phyloP scores from a whole-genome alignment of 2,329 filamentous ascomycete genomes.

The Hyphodiscus sp. region DNA sequence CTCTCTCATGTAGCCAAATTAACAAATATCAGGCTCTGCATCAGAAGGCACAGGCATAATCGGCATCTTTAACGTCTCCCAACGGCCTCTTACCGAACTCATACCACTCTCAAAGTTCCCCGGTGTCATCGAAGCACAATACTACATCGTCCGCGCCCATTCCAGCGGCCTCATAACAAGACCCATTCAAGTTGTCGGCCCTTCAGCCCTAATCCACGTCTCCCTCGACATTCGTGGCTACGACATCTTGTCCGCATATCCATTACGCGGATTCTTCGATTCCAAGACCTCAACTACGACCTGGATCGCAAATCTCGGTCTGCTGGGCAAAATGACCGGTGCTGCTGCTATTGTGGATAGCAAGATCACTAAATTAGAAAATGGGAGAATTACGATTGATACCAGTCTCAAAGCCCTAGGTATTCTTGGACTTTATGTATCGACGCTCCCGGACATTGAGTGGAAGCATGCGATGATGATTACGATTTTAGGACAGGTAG shows the following conservation, averaged over 20 bases:
- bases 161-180: constrained; percentile 54
- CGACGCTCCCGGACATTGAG: constrained; percentile 53
- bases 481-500: constrained; percentile 62
- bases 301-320: constrained; percentile 63
- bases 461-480: constrained; percentile 65
- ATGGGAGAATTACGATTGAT: constrained; percentile 57
- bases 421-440: constrained; percentile 69
- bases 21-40: constrained; percentile 35
- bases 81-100: constrained; percentile 57
- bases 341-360: constrained; percentile 66
- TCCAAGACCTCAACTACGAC: constrained; percentile 34
- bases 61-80: constrained; percentile 76
- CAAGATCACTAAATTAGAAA: constrained; percentile 50
- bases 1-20: not conserved
- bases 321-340: constrained; percentile 86
- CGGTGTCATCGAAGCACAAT: constrained; percentile 49
- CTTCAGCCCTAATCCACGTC: constrained; percentile 50
- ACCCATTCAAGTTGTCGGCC: constrained; percentile 39
- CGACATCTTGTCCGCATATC: constrained; percentile 75
- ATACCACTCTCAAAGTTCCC: constrained; percentile 67
- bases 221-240: constrained; percentile 61
- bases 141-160: constrained; percentile 72
- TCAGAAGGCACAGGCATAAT: constrained; percentile 69
- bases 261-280: constrained; percentile 50
- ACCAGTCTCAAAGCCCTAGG: constrained; percentile 76